Evolutionary conservation across 2,329 filamentous ascomycete genomes (phyloP).

Genomic region (Fusarium nematophilum): DNA sequence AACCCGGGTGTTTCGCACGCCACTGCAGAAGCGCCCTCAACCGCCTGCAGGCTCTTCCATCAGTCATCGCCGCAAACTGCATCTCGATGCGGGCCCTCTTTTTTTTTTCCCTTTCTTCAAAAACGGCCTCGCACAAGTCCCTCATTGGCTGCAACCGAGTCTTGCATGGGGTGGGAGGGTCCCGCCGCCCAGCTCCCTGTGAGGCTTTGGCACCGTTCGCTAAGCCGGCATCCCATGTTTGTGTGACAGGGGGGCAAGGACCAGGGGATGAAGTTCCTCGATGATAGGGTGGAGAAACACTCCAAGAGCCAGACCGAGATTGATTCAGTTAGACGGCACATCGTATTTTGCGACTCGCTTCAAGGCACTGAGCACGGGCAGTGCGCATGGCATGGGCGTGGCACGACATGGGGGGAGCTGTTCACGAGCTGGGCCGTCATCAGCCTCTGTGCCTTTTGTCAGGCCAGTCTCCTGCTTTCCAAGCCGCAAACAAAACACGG

Average conservation of each 20-base stretch:
- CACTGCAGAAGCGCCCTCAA: conserved; percentile 25
- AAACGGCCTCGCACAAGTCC: conserved; percentile 26
- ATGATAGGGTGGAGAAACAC: no score
- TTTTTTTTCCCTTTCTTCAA: no score
- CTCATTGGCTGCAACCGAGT: conserved; percentile 25
- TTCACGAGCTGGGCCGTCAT: no score
- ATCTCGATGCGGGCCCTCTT: conserved; percentile 35
- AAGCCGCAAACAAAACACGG: no score
- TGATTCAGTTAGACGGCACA: conserved; percentile 24
- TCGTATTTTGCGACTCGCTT: no score
- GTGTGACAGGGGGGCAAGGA: conserved; percentile 13
- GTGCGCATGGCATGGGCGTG: background rate
- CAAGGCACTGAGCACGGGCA: conserved; percentile 11
- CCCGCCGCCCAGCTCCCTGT: conserved; percentile 20
- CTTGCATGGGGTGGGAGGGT: conserved; percentile 24
- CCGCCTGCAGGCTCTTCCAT: conserved; percentile 8
- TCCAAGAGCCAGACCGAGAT: conserved; percentile 38
- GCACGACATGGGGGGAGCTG: no score
- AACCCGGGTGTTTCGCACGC: conserved; percentile 25
- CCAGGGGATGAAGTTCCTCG: conserved; percentile 16
- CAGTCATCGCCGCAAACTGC: background rate
- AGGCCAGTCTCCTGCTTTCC: no score
- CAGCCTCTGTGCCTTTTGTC: no score
- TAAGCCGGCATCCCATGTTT: conserved; percentile 27
- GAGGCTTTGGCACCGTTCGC: conserved; percentile 33